These are phyloP conservation scores for Quercus alba DNA, from an alignment of 306 rosid species.

Conservation along the genomic window DNA sequence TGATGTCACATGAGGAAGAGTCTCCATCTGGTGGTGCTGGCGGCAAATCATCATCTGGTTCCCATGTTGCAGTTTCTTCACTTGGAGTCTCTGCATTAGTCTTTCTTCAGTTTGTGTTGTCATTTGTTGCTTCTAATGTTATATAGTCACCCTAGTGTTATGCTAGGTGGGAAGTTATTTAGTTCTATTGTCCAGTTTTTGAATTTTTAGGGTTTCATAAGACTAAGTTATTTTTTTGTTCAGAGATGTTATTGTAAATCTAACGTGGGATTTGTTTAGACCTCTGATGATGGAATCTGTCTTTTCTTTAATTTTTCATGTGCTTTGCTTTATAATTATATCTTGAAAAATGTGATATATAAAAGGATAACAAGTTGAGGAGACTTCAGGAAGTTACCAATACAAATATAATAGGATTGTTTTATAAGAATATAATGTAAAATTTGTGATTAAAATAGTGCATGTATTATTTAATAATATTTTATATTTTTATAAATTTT, in stretches of 20 bases:
- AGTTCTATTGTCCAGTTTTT: background rate
- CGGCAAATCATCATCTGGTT: constrained; percentile 25
- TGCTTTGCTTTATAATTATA: too few relatives aligned
- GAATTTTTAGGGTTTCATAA: background rate
- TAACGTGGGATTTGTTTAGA: background rate
- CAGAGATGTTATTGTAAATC: background rate
- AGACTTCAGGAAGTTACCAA: too few relatives aligned
- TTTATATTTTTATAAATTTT: too few relatives aligned
- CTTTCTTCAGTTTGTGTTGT: constrained; percentile 26
- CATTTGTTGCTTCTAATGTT: constrained; percentile 14
- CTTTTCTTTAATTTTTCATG: background rate
- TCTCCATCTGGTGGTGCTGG: constrained; percentile 20
- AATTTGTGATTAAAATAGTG: too few relatives aligned
- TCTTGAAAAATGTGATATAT: too few relatives aligned
- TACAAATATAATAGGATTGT: too few relatives aligned
- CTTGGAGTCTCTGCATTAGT: constrained; percentile 22
- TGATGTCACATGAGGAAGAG: constrained; percentile 37
- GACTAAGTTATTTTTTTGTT: background rate
- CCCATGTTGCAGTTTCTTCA: constrained; percentile 3
- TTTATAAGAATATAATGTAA: too few relatives aligned
- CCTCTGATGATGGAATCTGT: background rate
- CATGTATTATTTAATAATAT: too few relatives aligned
- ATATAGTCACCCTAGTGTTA: background rate
- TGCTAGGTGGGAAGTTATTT: background rate
- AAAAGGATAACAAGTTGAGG: too few relatives aligned